These are phyloP conservation scores for Batkoa obscura DNA, from an alignment of 371 early-diverging fungal genomes.

Conservation along the genomic window DNA sequence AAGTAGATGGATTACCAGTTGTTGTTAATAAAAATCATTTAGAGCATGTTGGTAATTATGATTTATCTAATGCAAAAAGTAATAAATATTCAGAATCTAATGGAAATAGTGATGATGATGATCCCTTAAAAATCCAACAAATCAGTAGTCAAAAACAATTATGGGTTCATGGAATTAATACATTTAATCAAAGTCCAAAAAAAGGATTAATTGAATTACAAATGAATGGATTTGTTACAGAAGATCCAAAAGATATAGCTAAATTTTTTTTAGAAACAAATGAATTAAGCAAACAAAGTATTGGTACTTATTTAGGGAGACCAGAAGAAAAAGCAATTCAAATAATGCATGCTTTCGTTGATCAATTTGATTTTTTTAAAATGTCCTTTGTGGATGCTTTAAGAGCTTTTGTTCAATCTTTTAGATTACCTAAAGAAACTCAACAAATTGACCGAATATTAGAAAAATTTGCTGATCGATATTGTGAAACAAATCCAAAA, in stretches of 20 bases:
- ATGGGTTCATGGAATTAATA: not conserved
- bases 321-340: constrained; percentile 61
- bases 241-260: constrained; percentile 44
- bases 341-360: constrained; percentile 91
- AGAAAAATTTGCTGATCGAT: constrained; percentile 91
- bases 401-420: constrained; percentile 71
- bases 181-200: not conserved
- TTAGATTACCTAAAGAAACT: constrained; percentile 93
- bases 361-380: constrained; percentile 63
- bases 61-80: not conserved
- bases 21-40: constrained; percentile 6
- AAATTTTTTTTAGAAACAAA: constrained; percentile 49
- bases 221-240: constrained; percentile 36
- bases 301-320: constrained; percentile 94
- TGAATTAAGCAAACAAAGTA: constrained; percentile 59
- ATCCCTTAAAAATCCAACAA: not conserved
- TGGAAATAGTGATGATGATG: not conserved
- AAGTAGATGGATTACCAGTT: not conserved
- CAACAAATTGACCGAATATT: constrained; percentile 97
- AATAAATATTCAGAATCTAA: not conserved
- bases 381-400: constrained; percentile 69
- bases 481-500: constrained; percentile 54
- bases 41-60: not conserved
- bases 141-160: not conserved
- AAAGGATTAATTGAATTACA: constrained; percentile 34